phyloP scores from a whole-genome alignment of 257 asterid species.

The Pogostemon cablin region DNA sequence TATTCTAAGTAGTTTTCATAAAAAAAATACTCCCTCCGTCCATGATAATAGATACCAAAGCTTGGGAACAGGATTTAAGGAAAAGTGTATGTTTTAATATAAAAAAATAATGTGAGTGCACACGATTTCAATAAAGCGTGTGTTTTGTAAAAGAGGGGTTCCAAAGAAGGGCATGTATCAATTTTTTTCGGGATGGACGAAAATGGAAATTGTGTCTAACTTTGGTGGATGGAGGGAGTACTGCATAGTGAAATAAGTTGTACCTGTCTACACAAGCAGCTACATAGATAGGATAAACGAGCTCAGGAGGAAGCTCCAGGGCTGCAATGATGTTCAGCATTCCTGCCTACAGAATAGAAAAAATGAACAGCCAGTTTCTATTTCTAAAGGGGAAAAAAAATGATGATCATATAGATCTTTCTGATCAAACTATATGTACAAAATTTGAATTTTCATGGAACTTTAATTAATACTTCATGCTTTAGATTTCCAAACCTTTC shows the following conservation, averaged over 20 bases:
- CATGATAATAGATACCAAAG: too few species aligned
- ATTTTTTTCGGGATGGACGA: too few species aligned
- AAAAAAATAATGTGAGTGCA: too few species aligned
- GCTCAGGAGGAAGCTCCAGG: constrained; percentile 78
- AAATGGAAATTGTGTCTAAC: too few species aligned
- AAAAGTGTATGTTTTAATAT: too few species aligned
- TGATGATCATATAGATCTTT: constrained; percentile 13
- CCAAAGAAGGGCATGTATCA: too few species aligned
- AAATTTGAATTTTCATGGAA: constrained; percentile 20
- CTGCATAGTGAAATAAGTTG: constrained; percentile 23
- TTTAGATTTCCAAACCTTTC: constrained; percentile 60
- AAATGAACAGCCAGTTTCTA: constrained; percentile 29
- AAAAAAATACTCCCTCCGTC: not conserved
- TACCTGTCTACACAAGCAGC: constrained; percentile 91
- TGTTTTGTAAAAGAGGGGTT: too few species aligned
- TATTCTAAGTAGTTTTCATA: constrained; percentile 11
- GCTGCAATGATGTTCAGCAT: constrained; percentile 75
- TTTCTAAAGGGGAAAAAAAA: constrained; percentile 13
- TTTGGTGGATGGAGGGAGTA: too few species aligned
- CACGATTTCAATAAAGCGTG: too few species aligned
- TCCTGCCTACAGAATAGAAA: constrained; percentile 64
- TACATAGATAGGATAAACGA: constrained; percentile 76
- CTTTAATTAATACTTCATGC: constrained; percentile 23
- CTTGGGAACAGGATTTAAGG: too few species aligned
- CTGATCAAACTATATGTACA: constrained; percentile 25